Evolutionary conservation across 345 rosid genomes (phyloP).

Genomic region (Cardamine occulta): DNA sequence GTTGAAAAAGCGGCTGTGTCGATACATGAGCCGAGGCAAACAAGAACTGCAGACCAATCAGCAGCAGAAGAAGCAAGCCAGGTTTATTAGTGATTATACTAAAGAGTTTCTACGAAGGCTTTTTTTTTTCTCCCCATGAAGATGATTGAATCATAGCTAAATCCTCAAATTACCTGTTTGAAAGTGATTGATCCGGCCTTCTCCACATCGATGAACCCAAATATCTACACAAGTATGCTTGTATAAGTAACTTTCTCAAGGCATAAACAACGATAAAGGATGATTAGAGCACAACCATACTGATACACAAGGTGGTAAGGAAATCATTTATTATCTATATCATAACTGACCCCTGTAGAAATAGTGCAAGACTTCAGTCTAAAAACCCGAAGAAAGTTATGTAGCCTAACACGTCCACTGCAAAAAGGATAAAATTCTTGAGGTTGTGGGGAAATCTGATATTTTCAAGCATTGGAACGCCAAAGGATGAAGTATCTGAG

Average conservation of each 20-base stretch:
- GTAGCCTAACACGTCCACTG: constrained; percentile 77
- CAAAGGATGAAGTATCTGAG: neutral
- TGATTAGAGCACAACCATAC: constrained; percentile 11
- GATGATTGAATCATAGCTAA: constrained; percentile 8
- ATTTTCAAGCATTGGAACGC: constrained; percentile 2
- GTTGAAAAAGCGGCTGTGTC: constrained; percentile 65
- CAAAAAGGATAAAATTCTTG: constrained; percentile 28
- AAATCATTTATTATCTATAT: neutral
- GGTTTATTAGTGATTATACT: neutral
- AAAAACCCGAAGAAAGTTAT: constrained; percentile 62
- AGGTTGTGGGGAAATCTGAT: neutral
- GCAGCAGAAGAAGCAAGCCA: constrained; percentile 14
- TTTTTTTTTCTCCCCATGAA: neutral
- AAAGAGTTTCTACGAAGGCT: neutral
- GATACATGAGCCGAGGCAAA: constrained; percentile 76
- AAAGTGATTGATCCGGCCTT: constrained; percentile 77
- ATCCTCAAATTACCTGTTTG: constrained; percentile 66
- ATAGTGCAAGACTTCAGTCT: constrained; percentile 64
- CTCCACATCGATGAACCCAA: constrained; percentile 81
- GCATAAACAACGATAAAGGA: neutral
- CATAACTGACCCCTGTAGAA: constrained; percentile 65
- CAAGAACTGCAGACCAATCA: constrained; percentile 67
- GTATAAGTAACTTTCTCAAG: constrained; percentile 22
- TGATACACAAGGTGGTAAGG: neutral
- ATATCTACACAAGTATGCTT: constrained; percentile 57